Percentiles rank a stretch among this genome's conserved stretches.
Evolutionary conservation across 164 flowering plant genomes (phyloP).

Genomic region (Euptelea pleiosperma): DNA sequence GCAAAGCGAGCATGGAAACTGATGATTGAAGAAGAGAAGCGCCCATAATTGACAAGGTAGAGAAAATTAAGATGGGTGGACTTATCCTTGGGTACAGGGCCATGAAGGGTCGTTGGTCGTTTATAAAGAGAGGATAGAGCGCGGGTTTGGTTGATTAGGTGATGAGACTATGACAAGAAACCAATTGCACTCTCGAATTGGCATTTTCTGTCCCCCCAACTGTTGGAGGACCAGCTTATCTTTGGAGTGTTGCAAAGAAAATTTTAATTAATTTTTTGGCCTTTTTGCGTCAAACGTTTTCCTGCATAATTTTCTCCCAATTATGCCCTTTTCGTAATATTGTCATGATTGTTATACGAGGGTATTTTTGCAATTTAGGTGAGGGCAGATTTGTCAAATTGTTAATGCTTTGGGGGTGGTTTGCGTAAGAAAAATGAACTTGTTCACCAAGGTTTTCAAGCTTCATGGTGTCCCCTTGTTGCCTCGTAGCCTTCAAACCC

Average conservation of each 20-base stretch:
- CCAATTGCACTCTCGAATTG: too few relatives aligned
- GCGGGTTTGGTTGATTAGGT: constrained; percentile 33
- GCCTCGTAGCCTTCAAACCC: too few relatives aligned
- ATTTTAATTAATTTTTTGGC: neutral
- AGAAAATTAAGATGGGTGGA: constrained; percentile 2
- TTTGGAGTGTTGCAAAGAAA: constrained; percentile 7
- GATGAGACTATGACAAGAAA: neutral
- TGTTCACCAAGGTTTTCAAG: too few relatives aligned
- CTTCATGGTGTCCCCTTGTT: too few relatives aligned
- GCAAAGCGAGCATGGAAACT: constrained; percentile 8
- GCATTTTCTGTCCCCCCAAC: constrained; percentile 2
- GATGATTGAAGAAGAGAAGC: constrained; percentile 13
- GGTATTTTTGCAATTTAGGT: too few relatives aligned
- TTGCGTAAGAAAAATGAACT: too few relatives aligned
- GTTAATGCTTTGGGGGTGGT: too few relatives aligned
- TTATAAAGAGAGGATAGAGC: constrained; percentile 24
- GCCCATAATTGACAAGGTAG: constrained; percentile 13
- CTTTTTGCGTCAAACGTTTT: neutral
- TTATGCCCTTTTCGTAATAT: too few relatives aligned
- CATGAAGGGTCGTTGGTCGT: neutral
- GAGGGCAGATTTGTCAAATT: too few relatives aligned
- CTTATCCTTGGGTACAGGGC: too few relatives aligned
- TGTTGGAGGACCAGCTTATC: constrained; percentile 11
- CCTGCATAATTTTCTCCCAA: too few relatives aligned
- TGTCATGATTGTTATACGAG: too few relatives aligned